Base-by-base conservation (phyloP, 208 protist genomes). In the Trichomonas vaginalis region DNA sequence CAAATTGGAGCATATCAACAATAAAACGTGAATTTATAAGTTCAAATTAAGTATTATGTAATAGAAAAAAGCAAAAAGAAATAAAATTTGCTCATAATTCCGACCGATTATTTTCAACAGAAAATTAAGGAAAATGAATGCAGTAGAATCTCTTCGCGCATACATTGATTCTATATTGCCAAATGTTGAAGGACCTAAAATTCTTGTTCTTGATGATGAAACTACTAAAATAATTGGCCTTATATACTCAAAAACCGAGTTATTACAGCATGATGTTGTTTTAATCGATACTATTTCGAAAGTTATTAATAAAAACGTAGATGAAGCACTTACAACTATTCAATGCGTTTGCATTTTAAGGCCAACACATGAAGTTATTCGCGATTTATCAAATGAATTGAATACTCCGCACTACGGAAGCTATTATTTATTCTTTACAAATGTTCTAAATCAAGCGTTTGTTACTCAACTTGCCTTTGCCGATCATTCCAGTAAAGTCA, bases 391-490 rank as follows among this genome's bases (percentile, higher is more conserved):
- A 21, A 92, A 39, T 40, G 86, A 92, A 51, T 39, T 92, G n/a
- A 92, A 92, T 51, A 48, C 45, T 8, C 86, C 86, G 4, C 86
- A 92, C 27, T 92, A 48, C 37, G 46, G 37, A 4, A 51, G 40
- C 14, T 92, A 92, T 92, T 49, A 92, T 27, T n/a, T 92, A 51
- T 92, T 92, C 27, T 92, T 92, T 51, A 92, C 86, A 35, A 92
- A 92, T 39, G 45, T 51, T 17, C 40, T 92, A 0, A 23, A 35
- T 8, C 42, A 92, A 92, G 86, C 32, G 37, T 51, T 35, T 3
- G 15, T 92, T n/a, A 35, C 14, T 8, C 40, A 51, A 51, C 40
- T 92, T 39, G 40, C 86, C 2, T 40, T 51, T 9, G 86, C 86
- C 39, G 86, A 92, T 92, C 86, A 92, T 51, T 92, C n/a, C 17